Evolutionary conservation across 2,329 filamentous ascomycete genomes (phyloP).

Genomic region (Penicillium sp.): DNA sequence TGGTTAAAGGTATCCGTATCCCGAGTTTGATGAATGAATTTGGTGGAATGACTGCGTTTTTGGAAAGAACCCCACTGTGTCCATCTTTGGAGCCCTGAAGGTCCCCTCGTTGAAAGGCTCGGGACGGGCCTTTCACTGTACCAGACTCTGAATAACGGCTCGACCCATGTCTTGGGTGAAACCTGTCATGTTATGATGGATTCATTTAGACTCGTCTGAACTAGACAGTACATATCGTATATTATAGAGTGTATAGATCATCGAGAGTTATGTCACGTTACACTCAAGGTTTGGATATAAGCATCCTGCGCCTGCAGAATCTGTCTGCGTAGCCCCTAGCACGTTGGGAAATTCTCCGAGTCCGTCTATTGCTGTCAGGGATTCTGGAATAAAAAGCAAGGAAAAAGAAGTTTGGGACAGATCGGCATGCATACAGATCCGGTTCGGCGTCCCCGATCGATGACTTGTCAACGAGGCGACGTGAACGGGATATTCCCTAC

Average conservation of each 20-base stretch:
- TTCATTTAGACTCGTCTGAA: not conserved
- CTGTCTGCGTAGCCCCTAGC: slow-evolving; percentile 3
- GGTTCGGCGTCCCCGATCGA: slow-evolving; percentile 24
- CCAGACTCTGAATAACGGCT: slow-evolving; percentile 23
- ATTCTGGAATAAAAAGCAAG: not conserved
- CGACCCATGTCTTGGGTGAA: not conserved
- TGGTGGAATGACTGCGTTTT: not conserved
- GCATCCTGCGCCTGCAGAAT: not conserved
- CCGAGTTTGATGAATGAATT: not conserved
- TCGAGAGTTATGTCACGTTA: not conserved
- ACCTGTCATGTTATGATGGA: not conserved
- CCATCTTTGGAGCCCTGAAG: not conserved
- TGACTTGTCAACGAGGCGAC: slow-evolving; percentile 22
- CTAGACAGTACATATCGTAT: not conserved
- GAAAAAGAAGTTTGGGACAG: slow-evolving; percentile 5
- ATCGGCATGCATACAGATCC: slow-evolving; percentile 21
- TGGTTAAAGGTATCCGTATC: not conserved
- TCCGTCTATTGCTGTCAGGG: not conserved
- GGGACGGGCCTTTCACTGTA: slow-evolving; percentile 29
- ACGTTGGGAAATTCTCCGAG: slow-evolving; percentile 23
- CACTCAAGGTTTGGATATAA: not conserved
- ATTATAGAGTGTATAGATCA: not conserved
- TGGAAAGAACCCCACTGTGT: slow-evolving; percentile 2
- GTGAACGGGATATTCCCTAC: slow-evolving; percentile 13
- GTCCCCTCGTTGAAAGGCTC: slow-evolving; percentile 14